Base-by-base conservation (phyloP, 2,329 filamentous ascomycete species). In the Ciborinia camelliae region DNA sequence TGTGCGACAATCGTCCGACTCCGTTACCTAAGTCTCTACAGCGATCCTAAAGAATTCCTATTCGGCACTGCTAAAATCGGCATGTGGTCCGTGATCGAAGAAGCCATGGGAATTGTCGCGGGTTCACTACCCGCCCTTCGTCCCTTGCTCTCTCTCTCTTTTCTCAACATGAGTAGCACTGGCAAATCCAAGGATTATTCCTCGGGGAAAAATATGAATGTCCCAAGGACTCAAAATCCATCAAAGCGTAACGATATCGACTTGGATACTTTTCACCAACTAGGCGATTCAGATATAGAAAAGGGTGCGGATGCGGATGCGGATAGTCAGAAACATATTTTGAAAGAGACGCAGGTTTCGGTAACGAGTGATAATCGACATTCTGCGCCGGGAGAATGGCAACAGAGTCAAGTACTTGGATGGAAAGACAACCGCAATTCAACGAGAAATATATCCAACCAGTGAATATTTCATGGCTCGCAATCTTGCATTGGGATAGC, bases 71-170 rank as follows among this genome's bases (percentile, higher is more conserved):
- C 77, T 43, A 75, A 77, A 53, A 79, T 80, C 43, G 77, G 76
- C 0, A 74, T 80, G 60, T 82, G 79, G 79, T 80, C 79, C 4
- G 76, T 81, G 39, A 75, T 81, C 30, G 81, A 82, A 66, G 79
- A 80, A 41, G 81, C 79, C 12, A 80, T 79, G 23, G 81, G 81
- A 23, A 81, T 84, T 67, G 76, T 79, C 9, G 80, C 81, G 15
- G 80, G 79, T 3, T 81, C 79, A 9, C 73, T 80, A 45, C 79
- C 79, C 9, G 77, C 79, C 4, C 75, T 82, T 1, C 79, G 80
- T 0, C 80, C 80, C 1, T 71, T 82, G 9, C 75, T 81, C 61
- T 71, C 71, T 60, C 65, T 75, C 43, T 68, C 73, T 9, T 63
- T 70, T 48, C 57, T 76, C 58, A 67, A 67, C 61, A 63, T 43